These are phyloP conservation scores for Silene vulgaris DNA, from an alignment of 179 eudicot species.

Conservation along the genomic window DNA sequence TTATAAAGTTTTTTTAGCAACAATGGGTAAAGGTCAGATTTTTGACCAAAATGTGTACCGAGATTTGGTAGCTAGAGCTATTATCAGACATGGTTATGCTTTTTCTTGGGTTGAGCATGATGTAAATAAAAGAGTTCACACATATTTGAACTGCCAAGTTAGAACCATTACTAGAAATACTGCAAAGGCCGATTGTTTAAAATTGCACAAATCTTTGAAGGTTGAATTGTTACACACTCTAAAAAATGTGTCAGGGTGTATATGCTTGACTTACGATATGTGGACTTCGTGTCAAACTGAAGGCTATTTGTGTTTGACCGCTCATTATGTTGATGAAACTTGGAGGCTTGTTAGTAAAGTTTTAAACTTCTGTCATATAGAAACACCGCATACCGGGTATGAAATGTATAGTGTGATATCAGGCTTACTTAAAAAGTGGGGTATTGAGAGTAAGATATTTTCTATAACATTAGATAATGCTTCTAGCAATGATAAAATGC, in stretches of 20 bases:
- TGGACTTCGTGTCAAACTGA: background rate
- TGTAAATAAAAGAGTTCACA: background rate
- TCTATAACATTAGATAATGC: conserved; percentile 6
- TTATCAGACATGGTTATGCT: background rate
- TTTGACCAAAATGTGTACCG: background rate
- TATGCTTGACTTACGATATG: conserved; percentile 2
- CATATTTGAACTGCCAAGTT: conserved; percentile 8
- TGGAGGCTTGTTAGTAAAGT: background rate
- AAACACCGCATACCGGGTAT: background rate
- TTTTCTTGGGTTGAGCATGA: too few relatives aligned
- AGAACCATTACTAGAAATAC: background rate
- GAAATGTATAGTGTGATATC: background rate
- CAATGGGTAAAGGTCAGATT: background rate
- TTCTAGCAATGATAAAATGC: background rate
- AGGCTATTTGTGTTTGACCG: background rate
- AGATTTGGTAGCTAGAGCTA: background rate
- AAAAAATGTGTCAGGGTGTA: background rate
- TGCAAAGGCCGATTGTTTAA: background rate
- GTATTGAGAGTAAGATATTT: conserved; percentile 2
- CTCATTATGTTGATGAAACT: conserved; percentile 10
- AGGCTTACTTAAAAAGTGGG: background rate
- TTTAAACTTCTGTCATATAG: background rate
- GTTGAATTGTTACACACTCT: background rate
- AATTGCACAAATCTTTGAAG: background rate
- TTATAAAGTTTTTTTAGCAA: background rate